Conservation (phyloP, 176 grass and related monocot species). For the Dendrocalamus sinicus region DNA sequence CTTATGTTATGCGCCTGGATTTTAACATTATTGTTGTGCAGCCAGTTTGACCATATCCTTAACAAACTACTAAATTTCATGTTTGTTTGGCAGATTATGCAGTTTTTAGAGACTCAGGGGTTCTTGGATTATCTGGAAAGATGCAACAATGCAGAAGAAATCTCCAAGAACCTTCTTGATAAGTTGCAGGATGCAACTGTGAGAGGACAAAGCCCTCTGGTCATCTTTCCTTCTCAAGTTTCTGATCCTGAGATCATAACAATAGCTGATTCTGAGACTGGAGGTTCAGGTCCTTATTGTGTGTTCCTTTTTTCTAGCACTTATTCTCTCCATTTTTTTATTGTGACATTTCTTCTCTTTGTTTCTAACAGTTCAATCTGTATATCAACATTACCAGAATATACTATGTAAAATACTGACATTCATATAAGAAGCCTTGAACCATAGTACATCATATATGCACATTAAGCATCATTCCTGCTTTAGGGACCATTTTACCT, state of each 20-base stretch:
- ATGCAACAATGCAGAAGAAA: conserved; percentile 88
- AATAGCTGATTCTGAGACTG: conserved; percentile 76
- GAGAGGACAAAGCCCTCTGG: conserved; percentile 80
- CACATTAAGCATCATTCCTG: background rate
- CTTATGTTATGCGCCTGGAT: background rate
- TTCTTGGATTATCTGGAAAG: conserved; percentile 99
- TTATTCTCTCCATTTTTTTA: conserved; percentile 9
- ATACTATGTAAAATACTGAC: background rate
- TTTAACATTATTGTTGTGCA: conserved; percentile 23
- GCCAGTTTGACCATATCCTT: conserved; percentile 12
- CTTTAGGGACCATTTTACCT: conserved; percentile 16
- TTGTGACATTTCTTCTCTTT: conserved; percentile 10
- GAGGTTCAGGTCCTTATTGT: conserved; percentile 61
- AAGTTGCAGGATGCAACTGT: conserved; percentile 98
- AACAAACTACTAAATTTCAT: conserved; percentile 37
- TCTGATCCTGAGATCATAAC: conserved; percentile 89
- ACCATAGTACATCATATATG: background rate
- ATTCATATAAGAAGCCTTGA: background rate
- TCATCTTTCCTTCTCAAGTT: conserved; percentile 83
- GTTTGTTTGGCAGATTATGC: conserved; percentile 76
- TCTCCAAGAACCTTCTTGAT: conserved; percentile 82
- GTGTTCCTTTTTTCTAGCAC: conserved; percentile 16
- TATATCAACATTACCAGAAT: conserved; percentile 9
- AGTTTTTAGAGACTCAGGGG: conserved; percentile 98
- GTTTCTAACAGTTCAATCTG: conserved; percentile 26